A percentile compares a stretch with the other conserved stretches of the same genome.
phyloP scores from a whole-genome alignment of 352 stramenopile genomes.

The Pythium phragmitis region DNA sequence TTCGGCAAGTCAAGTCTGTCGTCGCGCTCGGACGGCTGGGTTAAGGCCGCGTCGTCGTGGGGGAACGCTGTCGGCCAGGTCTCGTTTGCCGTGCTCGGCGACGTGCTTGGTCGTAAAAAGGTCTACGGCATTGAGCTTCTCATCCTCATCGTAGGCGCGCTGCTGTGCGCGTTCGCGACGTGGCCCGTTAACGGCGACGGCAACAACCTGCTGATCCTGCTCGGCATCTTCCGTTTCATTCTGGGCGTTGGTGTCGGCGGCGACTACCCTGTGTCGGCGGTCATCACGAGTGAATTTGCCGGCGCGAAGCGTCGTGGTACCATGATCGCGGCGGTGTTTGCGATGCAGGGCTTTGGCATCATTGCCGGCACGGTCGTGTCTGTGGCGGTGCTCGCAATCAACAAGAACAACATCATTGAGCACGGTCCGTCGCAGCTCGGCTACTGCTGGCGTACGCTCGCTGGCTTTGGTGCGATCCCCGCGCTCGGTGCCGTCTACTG shows the following conservation, averaged over 20 bases:
- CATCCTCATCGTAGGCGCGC: slow-evolving; percentile 37
- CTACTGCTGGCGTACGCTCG: slow-evolving; percentile 48
- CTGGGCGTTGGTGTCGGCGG: slow-evolving; percentile 46
- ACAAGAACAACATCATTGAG: slow-evolving; percentile 30
- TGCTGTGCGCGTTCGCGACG: slow-evolving; percentile 23
- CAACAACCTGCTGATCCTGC: slow-evolving; percentile 48
- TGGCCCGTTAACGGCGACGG: slow-evolving; percentile 42
- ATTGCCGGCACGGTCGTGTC: slow-evolving; percentile 37
- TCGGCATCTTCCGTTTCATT: slow-evolving; percentile 54
- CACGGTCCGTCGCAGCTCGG: slow-evolving; percentile 37
- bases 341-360: slow-evolving; percentile 46
- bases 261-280: slow-evolving; percentile 40
- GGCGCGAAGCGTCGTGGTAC: slow-evolving; percentile 40
- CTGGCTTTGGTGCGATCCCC: slow-evolving; percentile 41
- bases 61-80: slow-evolving; percentile 41
- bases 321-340: slow-evolving; percentile 51
- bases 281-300: slow-evolving; percentile 54
- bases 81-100: slow-evolving; percentile 47
- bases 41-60: slow-evolving; percentile 33
- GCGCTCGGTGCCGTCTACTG: slow-evolving; percentile 46
- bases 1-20: slow-evolving; percentile 38
- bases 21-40: slow-evolving; percentile 37
- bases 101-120: slow-evolving; percentile 47
- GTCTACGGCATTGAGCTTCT: slow-evolving; percentile 52
- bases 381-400: slow-evolving; percentile 16